These are phyloP conservation scores for Aspergillus ruber DNA, from an alignment of 2,329 filamentous ascomycete genomes.

Conservation along the genomic window DNA sequence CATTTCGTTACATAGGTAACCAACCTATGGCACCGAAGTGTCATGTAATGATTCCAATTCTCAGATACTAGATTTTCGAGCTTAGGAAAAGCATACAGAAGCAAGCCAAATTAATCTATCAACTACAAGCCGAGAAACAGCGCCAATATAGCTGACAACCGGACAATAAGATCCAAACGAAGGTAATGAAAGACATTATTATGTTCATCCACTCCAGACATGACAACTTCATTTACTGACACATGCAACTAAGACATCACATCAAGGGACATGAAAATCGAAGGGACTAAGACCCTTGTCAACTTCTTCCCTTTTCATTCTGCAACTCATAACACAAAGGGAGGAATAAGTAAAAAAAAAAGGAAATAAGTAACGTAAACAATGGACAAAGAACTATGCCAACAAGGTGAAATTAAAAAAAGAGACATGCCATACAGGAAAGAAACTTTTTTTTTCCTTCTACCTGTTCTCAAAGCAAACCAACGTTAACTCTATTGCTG, in stretches of 20 bases:
- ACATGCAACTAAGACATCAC: constrained; percentile 1
- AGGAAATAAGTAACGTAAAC: background rate
- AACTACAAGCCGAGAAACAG: too few relatives aligned
- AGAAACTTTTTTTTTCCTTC: constrained; percentile 1
- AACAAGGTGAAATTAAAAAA: constrained; percentile 13
- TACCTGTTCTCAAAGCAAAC: constrained; percentile 4
- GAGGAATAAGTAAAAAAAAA: background rate
- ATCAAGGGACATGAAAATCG: background rate
- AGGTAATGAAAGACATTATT: background rate
- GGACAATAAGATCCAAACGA: background rate
- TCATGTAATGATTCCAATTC: too few relatives aligned
- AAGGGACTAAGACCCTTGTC: background rate
- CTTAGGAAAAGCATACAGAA: too few relatives aligned
- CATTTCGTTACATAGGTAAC: too few relatives aligned
- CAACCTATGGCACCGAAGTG: too few relatives aligned
- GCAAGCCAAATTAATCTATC: too few relatives aligned
- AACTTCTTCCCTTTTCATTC: background rate
- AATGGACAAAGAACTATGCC: constrained; percentile 11
- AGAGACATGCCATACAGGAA: constrained; percentile 3
- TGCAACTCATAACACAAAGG: background rate
- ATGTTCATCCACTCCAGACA: background rate
- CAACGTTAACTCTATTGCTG: constrained; percentile 24
- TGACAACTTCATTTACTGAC: constrained; percentile 2
- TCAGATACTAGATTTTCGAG: too few relatives aligned
- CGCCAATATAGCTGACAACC: too few relatives aligned